Conservation (phyloP, 805 yeast species). For the Pichia rugopelliculosa region DNA sequence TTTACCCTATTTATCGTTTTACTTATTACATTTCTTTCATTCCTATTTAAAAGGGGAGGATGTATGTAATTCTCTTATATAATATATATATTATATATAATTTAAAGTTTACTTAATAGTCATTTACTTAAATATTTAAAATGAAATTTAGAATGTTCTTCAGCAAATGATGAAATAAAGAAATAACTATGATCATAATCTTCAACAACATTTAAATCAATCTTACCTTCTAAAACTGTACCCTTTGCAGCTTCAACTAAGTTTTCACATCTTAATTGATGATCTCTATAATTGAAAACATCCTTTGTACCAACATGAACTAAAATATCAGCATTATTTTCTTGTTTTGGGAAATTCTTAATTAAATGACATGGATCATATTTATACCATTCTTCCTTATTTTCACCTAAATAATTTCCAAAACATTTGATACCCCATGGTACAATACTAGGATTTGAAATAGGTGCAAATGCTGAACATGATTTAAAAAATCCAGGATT, state of each 20-base stretch:
- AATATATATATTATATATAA: background rate
- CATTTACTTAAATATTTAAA: constrained; percentile 43
- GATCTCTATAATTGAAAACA: constrained; percentile 45
- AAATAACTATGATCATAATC: constrained; percentile 91
- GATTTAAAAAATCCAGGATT: constrained; percentile 70
- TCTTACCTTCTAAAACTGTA: constrained; percentile 50
- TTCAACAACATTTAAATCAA: constrained; percentile 56
- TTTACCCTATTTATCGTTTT: no score
- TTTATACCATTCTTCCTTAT: constrained; percentile 53
- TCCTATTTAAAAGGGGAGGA: no score
- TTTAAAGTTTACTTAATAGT: constrained; percentile 1
- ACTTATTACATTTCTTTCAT: background rate
- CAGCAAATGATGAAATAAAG: constrained; percentile 72
- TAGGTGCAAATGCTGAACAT: constrained; percentile 88
- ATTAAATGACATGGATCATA: constrained; percentile 85
- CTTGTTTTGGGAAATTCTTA: constrained; percentile 37
- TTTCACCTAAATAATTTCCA: constrained; percentile 63
- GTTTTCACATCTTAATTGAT: constrained; percentile 69
- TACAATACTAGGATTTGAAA: constrained; percentile 65
- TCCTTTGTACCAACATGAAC: constrained; percentile 81
- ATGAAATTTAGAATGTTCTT: constrained; percentile 80
- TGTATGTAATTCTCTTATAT: no score
- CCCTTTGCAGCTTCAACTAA: constrained; percentile 54
- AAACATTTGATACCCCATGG: constrained; percentile 91
- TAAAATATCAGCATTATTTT: constrained; percentile 46